Evolutionary conservation across 106 monocot genomes (phyloP).

Genomic region (Cymbidium sinense): DNA sequence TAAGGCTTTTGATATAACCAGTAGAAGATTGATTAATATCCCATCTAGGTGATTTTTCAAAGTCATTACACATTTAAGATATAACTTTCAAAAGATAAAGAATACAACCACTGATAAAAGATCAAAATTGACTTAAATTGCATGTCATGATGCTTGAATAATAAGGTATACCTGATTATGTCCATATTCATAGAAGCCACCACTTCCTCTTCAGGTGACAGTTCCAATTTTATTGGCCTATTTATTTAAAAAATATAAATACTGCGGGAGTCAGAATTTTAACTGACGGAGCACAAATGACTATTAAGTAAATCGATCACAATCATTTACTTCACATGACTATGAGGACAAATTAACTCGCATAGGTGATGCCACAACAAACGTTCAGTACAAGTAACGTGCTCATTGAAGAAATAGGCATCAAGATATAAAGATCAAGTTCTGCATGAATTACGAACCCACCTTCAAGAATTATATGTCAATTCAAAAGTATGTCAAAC

Average conservation of each 20-base stretch:
- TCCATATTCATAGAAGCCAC: slow-evolving; percentile 75
- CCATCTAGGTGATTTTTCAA: background rate
- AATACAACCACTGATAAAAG: background rate
- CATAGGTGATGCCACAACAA: background rate
- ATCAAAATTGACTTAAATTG: background rate
- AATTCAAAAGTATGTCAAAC: background rate
- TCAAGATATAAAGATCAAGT: background rate
- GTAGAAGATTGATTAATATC: background rate
- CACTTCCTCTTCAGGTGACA: slow-evolving; percentile 96
- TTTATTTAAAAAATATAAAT: slow-evolving; percentile 1
- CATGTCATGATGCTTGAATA: background rate
- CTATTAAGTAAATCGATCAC: background rate
- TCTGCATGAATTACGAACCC: background rate
- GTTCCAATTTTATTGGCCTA: slow-evolving; percentile 88
- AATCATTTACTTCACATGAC: background rate
- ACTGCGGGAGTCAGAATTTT: background rate
- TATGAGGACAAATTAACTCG: background rate
- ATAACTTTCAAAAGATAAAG: background rate
- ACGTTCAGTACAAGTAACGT: background rate
- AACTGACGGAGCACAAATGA: background rate
- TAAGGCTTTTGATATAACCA: background rate
- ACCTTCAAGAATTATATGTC: background rate
- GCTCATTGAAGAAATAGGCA: background rate
- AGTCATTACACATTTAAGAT: background rate
- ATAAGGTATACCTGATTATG: slow-evolving; percentile 60